Evolutionary conservation across 345 rosid species (phyloP), one percentile per base, ranked within the genome.

Genomic region (Eucalyptus camaldulensis): DNA sequence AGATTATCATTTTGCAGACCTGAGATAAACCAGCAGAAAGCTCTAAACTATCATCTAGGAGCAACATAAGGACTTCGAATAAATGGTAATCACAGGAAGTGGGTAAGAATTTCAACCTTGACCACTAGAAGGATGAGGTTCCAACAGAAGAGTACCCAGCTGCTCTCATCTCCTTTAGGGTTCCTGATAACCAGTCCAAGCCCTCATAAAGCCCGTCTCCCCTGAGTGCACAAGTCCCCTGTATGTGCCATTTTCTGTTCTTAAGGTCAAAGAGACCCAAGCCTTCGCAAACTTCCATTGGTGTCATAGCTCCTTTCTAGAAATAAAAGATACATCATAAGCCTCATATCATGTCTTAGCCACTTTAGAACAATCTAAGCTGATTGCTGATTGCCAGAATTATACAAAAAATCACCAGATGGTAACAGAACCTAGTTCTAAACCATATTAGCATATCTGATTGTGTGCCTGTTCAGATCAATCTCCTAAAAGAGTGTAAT

Each of bases 201-300:
- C 99, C 99, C 91, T 98, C 99, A 15, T 98, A 98, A 29, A 98
- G 99, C 29, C 99, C 99, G 86, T 97, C 99, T 89, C 99, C 99
- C 91, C 92, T 93, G 60, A 98, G 95, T 15, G 99, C 99, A 85
- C 99, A 96, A 89, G 99, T 97, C 86, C 99, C 99, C 92, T 98
- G 99, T 91, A 98, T 97, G 92, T 98, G 99, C 99, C 99, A 98
- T 91, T 96, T 98, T 91, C 99, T 94, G 95, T 97, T 96, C 96
- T 96, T 96, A 49, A 97, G 96, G 89, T 95, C 99, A 89, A 95
- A 93, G 49, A 98, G 96, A 80, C 99, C 99, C 87, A 98, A 93
- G 86, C 99, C 99, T 89, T 96, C 97, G 25, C 96, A 94, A 58
- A 97, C 99, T 93, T 98, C 99, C 94, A 92, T 95, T 8, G 99